phyloP scores from a whole-genome alignment of 2,329 filamentous ascomycete species.

The Coniella vitis region DNA sequence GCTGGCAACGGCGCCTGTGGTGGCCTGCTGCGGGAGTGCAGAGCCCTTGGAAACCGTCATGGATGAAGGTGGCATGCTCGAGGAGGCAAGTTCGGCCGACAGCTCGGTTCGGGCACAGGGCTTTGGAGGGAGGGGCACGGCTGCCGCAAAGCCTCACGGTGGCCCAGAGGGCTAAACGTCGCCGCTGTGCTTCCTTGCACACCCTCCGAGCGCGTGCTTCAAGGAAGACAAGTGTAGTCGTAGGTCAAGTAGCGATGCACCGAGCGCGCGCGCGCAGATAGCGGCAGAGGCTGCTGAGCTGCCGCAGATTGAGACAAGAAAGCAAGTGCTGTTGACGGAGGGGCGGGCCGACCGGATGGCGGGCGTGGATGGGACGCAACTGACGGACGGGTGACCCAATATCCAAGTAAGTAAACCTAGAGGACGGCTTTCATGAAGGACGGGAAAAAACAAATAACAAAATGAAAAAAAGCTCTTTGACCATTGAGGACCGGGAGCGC shows the following conservation, averaged over 20 bases:
- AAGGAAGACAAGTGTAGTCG: neutral
- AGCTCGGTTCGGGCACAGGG: neutral
- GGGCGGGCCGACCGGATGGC: no score
- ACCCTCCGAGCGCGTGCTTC: neutral
- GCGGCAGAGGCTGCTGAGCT: no score
- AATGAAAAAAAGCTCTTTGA: neutral
- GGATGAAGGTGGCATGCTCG: conserved; percentile 14
- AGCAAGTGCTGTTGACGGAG: no score
- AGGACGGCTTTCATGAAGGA: no score
- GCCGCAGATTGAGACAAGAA: no score
- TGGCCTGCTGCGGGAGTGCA: neutral
- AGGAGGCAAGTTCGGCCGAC: neutral
- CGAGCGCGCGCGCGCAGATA: no score
- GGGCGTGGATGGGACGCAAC: no score
- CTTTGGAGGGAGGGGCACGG: neutral
- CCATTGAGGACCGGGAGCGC: neutral
- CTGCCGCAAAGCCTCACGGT: neutral
- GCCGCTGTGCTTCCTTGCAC: neutral
- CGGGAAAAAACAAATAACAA: neutral
- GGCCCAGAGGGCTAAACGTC: neutral
- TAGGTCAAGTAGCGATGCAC: no score
- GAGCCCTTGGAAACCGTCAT: conserved; percentile 5
- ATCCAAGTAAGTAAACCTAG: no score
- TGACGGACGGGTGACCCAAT: no score
- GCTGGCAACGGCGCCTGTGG: conserved; percentile 4